Evolutionary conservation across 2,329 filamentous ascomycete species (phyloP), one percentile per base, ranked within the genome.

Genomic region (Calonectria ilicicola): DNA sequence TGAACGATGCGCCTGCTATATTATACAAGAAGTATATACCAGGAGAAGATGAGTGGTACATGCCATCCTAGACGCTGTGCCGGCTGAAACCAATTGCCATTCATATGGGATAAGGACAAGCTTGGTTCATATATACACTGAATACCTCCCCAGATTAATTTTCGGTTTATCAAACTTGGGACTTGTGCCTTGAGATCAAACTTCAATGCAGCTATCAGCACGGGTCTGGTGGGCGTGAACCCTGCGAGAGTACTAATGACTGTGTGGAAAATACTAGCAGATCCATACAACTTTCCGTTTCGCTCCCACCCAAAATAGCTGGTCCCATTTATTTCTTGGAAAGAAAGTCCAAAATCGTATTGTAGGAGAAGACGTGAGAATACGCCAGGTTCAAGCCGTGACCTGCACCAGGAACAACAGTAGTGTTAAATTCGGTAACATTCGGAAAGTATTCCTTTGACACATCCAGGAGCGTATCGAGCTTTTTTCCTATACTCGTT

Each of bases 361-460:
- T 69, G 47, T 84, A 86, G 1, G 84, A 82, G 1, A 74, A 47
- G 0, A 72, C 72, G 21, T 81, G 80, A 0, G 84, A 81, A 69
- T 85, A 85, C 7, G 78, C 84, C n/a, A 88, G 78, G 76, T 89
- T 91, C 27, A 92, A 76, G 0, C 84, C 88, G 64, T 90, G 88
- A 0, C 87, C 84, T 38, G 89, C 87, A 5, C 85, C 83, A 0
- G 87, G 86, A 1, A 93, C 87, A n/a, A 93, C 85, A 49, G 87
- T 87, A 0, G 89, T 83, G 69, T 89, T 84, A 77, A 92, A 91
- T 0, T 81, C 80, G 0, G 79, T 85, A 0, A 88, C 84, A 17
- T 87, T 83, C 1, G 84, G 83, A 75, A 91, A 89, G 35, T 82
- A 82, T 46, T 74, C 64, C 63, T 76, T 79, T 0, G 86, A 87